Evolutionary conservation across 2,329 filamentous ascomycete genomes (phyloP).

Genomic region (Elsinoe australis): DNA sequence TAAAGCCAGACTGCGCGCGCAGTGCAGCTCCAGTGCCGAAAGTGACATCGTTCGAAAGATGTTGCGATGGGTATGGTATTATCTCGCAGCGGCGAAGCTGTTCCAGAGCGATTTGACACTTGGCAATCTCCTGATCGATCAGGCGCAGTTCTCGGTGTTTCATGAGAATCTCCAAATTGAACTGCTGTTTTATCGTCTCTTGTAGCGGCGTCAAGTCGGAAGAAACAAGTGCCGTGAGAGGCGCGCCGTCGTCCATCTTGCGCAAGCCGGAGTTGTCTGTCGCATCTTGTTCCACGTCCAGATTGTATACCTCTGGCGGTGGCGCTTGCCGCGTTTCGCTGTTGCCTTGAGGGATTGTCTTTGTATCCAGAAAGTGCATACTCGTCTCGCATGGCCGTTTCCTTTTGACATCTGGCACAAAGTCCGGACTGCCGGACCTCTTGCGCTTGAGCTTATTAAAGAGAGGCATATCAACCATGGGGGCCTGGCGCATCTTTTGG

Average conservation of each 20-base stretch:
- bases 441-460: constrained; percentile 53
- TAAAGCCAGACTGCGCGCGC: constrained; percentile 52
- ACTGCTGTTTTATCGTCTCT: constrained; percentile 73
- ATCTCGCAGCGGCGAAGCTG: constrained; percentile 87
- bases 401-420: constrained; percentile 25
- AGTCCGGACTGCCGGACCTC: constrained; percentile 43
- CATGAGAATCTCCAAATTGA: constrained; percentile 82
- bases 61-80: constrained; percentile 75
- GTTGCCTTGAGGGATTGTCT: constrained; percentile 4
- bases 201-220: constrained; percentile 45
- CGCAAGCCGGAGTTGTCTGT: not conserved
- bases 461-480: constrained; percentile 41
- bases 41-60: constrained; percentile 61
- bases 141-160: constrained; percentile 92
- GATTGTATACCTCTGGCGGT: not conserved
- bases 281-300: not conserved
- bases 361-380: not conserved
- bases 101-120: constrained; percentile 88
- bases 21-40: constrained; percentile 67
- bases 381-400: constrained; percentile 19
- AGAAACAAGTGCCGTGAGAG: constrained; percentile 7
- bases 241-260: constrained; percentile 17
- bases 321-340: not conserved
- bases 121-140: constrained; percentile 92
- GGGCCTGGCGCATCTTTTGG: constrained; percentile 37